Evolutionary conservation across 768 basidiomycete species (phyloP).

Genomic region (Xerocomellus amylosporus): DNA sequence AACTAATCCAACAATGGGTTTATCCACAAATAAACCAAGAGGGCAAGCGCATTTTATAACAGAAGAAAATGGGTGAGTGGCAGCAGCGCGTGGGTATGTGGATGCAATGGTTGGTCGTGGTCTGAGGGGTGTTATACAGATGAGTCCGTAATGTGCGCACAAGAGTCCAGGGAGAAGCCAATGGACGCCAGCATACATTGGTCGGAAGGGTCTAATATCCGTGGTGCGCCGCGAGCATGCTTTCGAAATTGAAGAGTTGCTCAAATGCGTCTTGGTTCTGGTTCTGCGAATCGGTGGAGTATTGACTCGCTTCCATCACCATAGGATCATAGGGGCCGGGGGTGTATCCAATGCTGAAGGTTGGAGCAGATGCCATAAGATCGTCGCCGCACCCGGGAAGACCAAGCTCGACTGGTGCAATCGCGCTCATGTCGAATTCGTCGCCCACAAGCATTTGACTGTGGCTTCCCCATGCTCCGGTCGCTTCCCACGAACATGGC

Average conservation of each 20-base stretch:
- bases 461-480: slow-evolving; percentile 35
- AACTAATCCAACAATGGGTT: slow-evolving; percentile 36
- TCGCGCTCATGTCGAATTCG: slow-evolving; percentile 65
- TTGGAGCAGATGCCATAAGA: slow-evolving; percentile 6
- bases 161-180: slow-evolving; percentile 29
- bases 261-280: slow-evolving; percentile 36
- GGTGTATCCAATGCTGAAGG: slow-evolving; percentile 23
- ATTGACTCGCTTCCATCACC: slow-evolving; percentile 32
- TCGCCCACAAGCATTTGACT: slow-evolving; percentile 46
- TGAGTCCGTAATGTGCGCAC: slow-evolving; percentile 26
- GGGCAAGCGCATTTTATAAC: slow-evolving; percentile 18
- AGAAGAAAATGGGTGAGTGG: slow-evolving; percentile 18
- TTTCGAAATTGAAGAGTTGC: slow-evolving; percentile 37
- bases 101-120: slow-evolving; percentile 21
- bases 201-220: slow-evolving; percentile 30
- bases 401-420: slow-evolving; percentile 63
- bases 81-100: slow-evolving; percentile 32
- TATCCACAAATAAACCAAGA: slow-evolving; percentile 37
- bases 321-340: slow-evolving; percentile 25
- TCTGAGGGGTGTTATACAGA: slow-evolving; percentile 30
- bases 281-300: slow-evolving; percentile 27
- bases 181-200: slow-evolving; percentile 39
- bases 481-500: slow-evolving; percentile 33
- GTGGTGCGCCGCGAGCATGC: slow-evolving; percentile 33
- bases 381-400: slow-evolving; percentile 44